Percentiles rank a stretch among this genome's conserved stretches.
Conservation (phyloP, 768 basidiomycete species). For the Neoboletus brunneissimus region DNA sequence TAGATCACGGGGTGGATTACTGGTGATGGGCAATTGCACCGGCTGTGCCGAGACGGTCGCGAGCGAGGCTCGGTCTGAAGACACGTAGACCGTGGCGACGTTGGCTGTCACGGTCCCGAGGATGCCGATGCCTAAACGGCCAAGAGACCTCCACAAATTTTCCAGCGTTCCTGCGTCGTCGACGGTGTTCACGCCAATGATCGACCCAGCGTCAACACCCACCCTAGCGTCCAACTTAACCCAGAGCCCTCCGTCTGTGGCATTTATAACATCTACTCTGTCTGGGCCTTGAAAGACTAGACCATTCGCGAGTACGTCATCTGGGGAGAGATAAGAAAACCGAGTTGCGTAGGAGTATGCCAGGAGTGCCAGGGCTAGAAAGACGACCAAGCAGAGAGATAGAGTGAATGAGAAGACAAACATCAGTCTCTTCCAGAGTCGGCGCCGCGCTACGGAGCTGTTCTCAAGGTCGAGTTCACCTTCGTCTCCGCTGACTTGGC, state of each 20-base stretch:
- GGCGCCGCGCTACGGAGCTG: slow-evolving; percentile 20
- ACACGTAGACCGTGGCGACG: slow-evolving; percentile 49
- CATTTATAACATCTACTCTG: slow-evolving; percentile 57
- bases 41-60: slow-evolving; percentile 46
- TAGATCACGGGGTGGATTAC: slow-evolving; percentile 35
- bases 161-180: slow-evolving; percentile 42
- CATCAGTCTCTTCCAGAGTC: slow-evolving; percentile 34
- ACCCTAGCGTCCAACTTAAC: slow-evolving; percentile 53
- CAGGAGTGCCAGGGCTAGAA: slow-evolving; percentile 47
- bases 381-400: slow-evolving; percentile 43
- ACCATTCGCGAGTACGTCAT: slow-evolving; percentile 55
- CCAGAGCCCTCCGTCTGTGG: slow-evolving; percentile 62
- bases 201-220: slow-evolving; percentile 65
- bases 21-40: slow-evolving; percentile 53
- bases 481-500: slow-evolving; percentile 18
- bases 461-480: slow-evolving; percentile 24
- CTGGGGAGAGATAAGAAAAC: slow-evolving; percentile 50
- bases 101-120: slow-evolving; percentile 57
- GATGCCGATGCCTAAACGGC: slow-evolving; percentile 60
- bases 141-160: slow-evolving; percentile 62
- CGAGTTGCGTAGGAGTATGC: slow-evolving; percentile 66
- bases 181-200: slow-evolving; percentile 52
- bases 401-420: slow-evolving; percentile 60
- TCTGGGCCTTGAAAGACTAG: slow-evolving; percentile 61
- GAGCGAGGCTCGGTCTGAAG: slow-evolving; percentile 43